Evolutionary conservation across 2,329 filamentous ascomycete genomes (phyloP).

Genomic region (Aureobasidium melanogenum): DNA sequence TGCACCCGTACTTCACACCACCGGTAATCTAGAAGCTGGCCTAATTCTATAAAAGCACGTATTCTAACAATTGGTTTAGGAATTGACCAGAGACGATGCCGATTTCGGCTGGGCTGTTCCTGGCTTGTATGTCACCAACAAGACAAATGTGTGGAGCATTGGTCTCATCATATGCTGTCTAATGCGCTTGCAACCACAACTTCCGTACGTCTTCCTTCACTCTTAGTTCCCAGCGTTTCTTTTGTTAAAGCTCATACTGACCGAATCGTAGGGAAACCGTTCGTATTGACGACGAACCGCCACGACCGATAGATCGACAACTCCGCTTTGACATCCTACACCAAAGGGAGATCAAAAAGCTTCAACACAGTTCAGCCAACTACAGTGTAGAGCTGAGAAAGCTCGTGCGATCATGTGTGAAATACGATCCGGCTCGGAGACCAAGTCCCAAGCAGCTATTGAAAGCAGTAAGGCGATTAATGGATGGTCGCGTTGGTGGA

Average conservation of each 20-base stretch:
- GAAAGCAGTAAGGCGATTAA: background rate
- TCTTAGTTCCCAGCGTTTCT: background rate
- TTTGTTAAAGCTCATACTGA: background rate
- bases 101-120: background rate
- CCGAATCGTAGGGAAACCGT: background rate
- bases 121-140: background rate
- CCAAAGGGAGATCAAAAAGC: background rate
- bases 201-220: background rate
- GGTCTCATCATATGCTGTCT: background rate
- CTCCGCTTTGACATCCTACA: background rate
- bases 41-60: too few relatives aligned
- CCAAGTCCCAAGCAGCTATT: background rate
- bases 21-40: background rate
- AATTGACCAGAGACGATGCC: background rate
- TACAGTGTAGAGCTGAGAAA: background rate
- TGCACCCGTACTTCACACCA: background rate
- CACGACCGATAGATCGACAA: background rate
- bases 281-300: background rate
- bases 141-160: background rate
- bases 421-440: background rate
- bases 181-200: background rate
- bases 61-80: background rate
- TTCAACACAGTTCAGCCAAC: background rate
- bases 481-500: background rate
- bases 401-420: background rate